These are phyloP conservation scores for Acacia melanoxylon DNA, from an alignment of 306 rosid species.

Conservation along the genomic window DNA sequence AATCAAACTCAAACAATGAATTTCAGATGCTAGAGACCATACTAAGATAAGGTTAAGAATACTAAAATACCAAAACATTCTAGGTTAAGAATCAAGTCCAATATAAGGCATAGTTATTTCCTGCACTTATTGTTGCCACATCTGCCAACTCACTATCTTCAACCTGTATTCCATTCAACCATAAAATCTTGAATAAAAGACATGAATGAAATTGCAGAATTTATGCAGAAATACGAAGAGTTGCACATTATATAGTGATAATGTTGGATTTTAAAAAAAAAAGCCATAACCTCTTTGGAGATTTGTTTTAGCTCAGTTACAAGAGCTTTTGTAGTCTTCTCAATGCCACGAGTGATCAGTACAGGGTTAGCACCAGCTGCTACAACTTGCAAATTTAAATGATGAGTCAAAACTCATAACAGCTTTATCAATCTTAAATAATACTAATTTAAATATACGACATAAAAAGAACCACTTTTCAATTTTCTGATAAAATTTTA, in stretches of 20 bases:
- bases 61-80: too few relatives aligned
- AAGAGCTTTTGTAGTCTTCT: constrained; percentile 82
- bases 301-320: constrained; percentile 77
- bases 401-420: background rate
- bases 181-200: constrained; percentile 1
- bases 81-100: too few relatives aligned
- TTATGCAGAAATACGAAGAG: background rate
- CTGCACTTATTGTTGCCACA: constrained; percentile 99
- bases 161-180: constrained; percentile 58
- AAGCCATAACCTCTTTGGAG: constrained; percentile 76
- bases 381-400: constrained; percentile 61
- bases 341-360: constrained; percentile 94
- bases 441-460: background rate
- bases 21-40: too few relatives aligned
- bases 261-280: background rate
- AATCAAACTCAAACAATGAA: too few relatives aligned
- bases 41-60: too few relatives aligned
- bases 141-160: constrained; percentile 97
- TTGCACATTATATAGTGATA: background rate
- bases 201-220: background rate
- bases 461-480: background rate
- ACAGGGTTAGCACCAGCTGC: constrained; percentile 99
- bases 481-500: background rate
- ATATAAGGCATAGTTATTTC: constrained; percentile 90
- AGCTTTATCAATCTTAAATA: background rate